phyloP scores from a whole-genome alignment of 495 filamentous ascomycete genomes.

The Penicillium parvum region DNA sequence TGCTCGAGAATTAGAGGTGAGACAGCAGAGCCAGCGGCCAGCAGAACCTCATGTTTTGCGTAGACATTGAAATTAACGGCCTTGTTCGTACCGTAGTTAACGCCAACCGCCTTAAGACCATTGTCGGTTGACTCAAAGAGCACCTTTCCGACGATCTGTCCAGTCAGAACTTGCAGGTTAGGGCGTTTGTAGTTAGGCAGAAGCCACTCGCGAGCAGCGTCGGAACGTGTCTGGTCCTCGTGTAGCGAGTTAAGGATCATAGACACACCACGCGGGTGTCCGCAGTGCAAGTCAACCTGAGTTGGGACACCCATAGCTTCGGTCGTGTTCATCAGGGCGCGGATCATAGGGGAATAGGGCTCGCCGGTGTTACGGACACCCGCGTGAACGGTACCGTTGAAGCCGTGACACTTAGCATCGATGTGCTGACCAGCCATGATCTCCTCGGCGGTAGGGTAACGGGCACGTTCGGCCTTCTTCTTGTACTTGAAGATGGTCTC shows the following conservation, averaged over 20 bases:
- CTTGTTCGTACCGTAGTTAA: conserved; percentile 36
- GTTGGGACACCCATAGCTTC: conserved; percentile 11
- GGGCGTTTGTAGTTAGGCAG: conserved; percentile 36
- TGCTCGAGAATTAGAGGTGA: conserved; percentile 49
- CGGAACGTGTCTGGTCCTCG: conserved; percentile 19
- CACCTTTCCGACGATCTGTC: conserved; percentile 41
- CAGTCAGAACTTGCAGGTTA: conserved; percentile 45
- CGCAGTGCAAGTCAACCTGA: conserved; percentile 21
- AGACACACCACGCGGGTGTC: conserved; percentile 25
- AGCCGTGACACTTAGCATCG: conserved; percentile 22
- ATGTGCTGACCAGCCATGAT: conserved; percentile 20
- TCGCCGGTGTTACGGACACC: conserved; percentile 19
- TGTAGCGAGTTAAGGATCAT: conserved; percentile 25
- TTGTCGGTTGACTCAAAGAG: conserved; percentile 26
- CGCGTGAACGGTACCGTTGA: conserved; percentile 23
- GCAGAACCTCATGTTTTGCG: conserved; percentile 47
- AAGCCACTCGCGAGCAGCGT: conserved; percentile 50
- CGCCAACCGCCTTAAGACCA: conserved; percentile 17
- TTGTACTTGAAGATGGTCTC: conserved; percentile 44
- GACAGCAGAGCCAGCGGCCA: conserved; percentile 52
- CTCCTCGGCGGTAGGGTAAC: conserved; percentile 14
- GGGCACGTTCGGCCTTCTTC: conserved; percentile 18
- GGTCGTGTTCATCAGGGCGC: conserved; percentile 20
- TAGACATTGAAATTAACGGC: conserved; percentile 25
- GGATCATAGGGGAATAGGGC: conserved; percentile 18